phyloP scores from a whole-genome alignment of 306 rosid species.

The Malus orientalis region DNA sequence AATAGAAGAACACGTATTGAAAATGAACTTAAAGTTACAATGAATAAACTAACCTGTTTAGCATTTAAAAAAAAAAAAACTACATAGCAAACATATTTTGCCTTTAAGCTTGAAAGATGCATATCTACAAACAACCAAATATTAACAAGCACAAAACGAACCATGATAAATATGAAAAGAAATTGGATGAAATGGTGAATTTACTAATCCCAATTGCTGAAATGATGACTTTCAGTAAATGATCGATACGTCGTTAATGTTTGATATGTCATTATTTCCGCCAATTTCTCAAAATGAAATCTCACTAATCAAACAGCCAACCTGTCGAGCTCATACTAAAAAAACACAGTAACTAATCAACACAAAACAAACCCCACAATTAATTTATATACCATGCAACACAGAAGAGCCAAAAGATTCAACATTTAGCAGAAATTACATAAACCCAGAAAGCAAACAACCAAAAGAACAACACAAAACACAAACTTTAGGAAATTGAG shows the following conservation, averaged over 20 bases:
- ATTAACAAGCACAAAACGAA: neutral
- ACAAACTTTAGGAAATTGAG: neutral
- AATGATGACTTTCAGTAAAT: too few species aligned
- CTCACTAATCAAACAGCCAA: neutral
- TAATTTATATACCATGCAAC: neutral
- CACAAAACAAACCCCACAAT: neutral
- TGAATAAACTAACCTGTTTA: neutral
- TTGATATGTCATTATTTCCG: too few species aligned
- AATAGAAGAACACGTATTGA: neutral
- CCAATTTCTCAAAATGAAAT: neutral
- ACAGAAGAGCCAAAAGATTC: neutral
- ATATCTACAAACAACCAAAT: neutral
- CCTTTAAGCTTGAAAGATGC: neutral
- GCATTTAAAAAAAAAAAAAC: neutral
- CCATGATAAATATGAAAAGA: neutral
- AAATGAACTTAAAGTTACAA: neutral
- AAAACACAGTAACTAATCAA: neutral
- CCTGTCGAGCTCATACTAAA: neutral
- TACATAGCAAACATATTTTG: neutral
- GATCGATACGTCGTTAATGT: too few species aligned
- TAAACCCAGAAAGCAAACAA: conserved; percentile 13
- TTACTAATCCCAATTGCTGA: too few species aligned
- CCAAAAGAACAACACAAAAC: neutral
- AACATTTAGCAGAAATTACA: conserved; percentile 4
- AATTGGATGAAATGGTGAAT: too few species aligned